Percentiles rank a stretch among this genome's conserved stretches.
These are phyloP conservation scores for Mycogone perniciosa DNA, from an alignment of 2,329 filamentous ascomycete species.

Conservation along the genomic window DNA sequence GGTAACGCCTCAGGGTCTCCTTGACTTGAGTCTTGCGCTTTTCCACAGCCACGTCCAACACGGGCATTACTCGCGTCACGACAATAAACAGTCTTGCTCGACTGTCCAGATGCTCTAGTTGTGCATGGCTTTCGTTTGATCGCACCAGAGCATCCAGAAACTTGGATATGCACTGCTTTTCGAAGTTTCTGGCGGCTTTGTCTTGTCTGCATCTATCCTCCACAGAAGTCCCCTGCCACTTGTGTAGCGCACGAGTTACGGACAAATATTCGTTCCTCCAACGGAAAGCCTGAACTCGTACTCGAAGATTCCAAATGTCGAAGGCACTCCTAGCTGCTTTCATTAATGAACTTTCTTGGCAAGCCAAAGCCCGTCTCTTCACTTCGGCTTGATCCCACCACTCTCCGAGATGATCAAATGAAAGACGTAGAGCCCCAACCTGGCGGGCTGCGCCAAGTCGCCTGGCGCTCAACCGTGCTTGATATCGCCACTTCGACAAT, in stretches of 20 bases:
- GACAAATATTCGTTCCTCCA: slow-evolving; percentile 29
- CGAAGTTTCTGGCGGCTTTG: slow-evolving; percentile 1
- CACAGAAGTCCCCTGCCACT: slow-evolving; percentile 23
- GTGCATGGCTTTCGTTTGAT: slow-evolving; percentile 10
- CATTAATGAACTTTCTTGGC: slow-evolving; percentile 16
- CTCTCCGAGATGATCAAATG: slow-evolving; percentile 20
- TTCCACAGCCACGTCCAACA: slow-evolving; percentile 22
- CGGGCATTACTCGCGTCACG: slow-evolving; percentile 22
- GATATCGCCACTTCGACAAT: slow-evolving; percentile 20
- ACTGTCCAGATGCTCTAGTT: slow-evolving; percentile 17
- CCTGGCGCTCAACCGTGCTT: slow-evolving; percentile 1
- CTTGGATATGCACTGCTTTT: slow-evolving; percentile 15
- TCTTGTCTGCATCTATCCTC: slow-evolving; percentile 17
- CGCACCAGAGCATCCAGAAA: slow-evolving; percentile 13
- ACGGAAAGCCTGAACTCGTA: slow-evolving; percentile 28
- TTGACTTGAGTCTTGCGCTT: slow-evolving; percentile 23
- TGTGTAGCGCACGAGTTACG: slow-evolving; percentile 21
- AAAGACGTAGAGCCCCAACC: slow-evolving; percentile 15
- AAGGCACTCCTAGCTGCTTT: slow-evolving; percentile 20
- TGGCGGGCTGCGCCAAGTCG: slow-evolving; percentile 12
- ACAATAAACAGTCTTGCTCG: slow-evolving; percentile 28
- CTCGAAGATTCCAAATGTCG: slow-evolving; percentile 28
- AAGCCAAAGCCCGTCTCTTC: slow-evolving; percentile 20
- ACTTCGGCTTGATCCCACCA: slow-evolving; percentile 28
- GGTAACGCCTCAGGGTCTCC: slow-evolving; percentile 24